Evolutionary conservation across 202 grass and related monocot species (phyloP), one percentile per base, ranked within the genome.

Genomic region (Musa balbisiana): DNA sequence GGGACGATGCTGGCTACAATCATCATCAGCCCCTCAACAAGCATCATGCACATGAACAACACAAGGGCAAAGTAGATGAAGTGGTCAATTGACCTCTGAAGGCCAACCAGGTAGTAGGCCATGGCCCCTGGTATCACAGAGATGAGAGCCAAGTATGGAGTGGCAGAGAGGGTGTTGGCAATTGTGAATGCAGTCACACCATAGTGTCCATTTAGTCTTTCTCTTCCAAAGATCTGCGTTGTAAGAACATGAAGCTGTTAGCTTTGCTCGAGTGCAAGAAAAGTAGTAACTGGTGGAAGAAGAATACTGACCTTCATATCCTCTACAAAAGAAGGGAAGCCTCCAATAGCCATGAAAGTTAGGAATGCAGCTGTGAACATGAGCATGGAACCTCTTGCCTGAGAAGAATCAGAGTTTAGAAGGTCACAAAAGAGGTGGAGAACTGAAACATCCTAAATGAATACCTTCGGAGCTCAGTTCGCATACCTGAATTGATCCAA

Each of bases 281-380:
- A 43, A 43, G 5, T 8, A 43, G 4, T 43, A 0, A 43, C 8
- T 43, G 33, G 33, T 8, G 4, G 33, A 43, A 6, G 33, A 43
- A 5, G 33, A 43, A 43, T 43, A 74, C 72, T 2, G 11, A 76
- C 73, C 73, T 76, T 76, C 73, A 76, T 76, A 9, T 76, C 73
- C 29, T 76, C 73, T 21, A 62, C 73, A 49, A 76, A 76, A 6
- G 73, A 76, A 62, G 73, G 73, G 29, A 76, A 76, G 33, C 73
- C 73, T n/a, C 73, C 73, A 51, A 76, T 62, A 16, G 73, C 73
- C 73, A 76, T 76, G 55, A 76, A 76, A 21, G 73, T 76, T 3
- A 76, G 29, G 73, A 76, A 76, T 49, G 55, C 55, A 49, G 23
- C 29, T 22, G 20, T 51, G 56, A 63, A 76, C 73, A 76, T 76